Evolutionary conservation across 2,329 filamentous ascomycete genomes (phyloP), one percentile per base, ranked within the genome.

Genomic region (Exophiala sp.): DNA sequence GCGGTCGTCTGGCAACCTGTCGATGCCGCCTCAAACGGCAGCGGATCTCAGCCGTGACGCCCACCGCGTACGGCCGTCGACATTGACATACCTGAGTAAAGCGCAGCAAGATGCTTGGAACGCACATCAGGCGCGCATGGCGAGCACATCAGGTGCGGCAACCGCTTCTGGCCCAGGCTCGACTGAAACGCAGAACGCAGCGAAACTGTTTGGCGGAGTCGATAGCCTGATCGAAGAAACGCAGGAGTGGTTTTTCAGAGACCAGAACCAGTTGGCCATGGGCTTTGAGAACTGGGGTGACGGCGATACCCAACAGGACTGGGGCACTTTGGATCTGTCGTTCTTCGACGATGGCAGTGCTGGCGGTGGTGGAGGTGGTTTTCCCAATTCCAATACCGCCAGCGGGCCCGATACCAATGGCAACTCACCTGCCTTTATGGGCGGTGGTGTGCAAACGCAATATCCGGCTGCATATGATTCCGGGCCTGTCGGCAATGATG

Each of bases 161-260:
- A 57, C 52, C 58, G 55, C 53, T 52, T 62, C 52, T 46, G 55
- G 39, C 48, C 57, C 19, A 23, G 39, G 43, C 18, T 45, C 50
- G 14, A 50, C 56, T 2, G 66, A 65, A 14, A 65, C 68, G 3
- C 72, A 69, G 4, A 74, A 67, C 19, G 69, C 73, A 0, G 72
- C 70, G 8, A 73, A 75, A 9, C 69, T 80, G 44, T 82, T 83
- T 53, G 78, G 79, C 19, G 76, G 75, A 7, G 71, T 82, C 1
- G 79, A 83, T 29, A 76, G 77, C 38, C 65, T 85, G 3, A 73
- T 84, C 2, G 74, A 78, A 39, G 80, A 84, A 43, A 79, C 77
- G 41, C 79, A 83, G 53, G 78, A 84, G 58, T 82, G 78, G 79
- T 82, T 80, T 72, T 72, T 81, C 46, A 70, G 75, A 29, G 82